Base-by-base conservation (phyloP, 306 rosid species). In the Pterocarpus macrocarpus region DNA sequence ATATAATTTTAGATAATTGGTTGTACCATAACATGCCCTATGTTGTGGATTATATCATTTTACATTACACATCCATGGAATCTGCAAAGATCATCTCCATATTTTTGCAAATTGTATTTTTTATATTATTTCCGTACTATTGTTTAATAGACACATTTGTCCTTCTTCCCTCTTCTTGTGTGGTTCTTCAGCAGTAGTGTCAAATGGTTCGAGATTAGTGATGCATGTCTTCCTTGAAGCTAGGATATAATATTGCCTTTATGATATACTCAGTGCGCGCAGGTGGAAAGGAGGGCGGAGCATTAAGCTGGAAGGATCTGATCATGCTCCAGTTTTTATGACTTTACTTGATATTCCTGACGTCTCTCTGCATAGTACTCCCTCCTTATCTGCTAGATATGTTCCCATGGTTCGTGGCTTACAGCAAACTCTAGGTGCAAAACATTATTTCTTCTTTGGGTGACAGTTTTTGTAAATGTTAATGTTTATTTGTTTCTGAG, bases 241-340 rank as follows among this genome's bases (percentile, higher is more conserved):
- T 63, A 61, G 44, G 65, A 66, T 43, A 17, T 53, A 76, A 73
- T 73, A 69, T 80, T 77, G 67, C 36, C 61, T 56, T 75, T 71
- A 62, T 64, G 73, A 52, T 80, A 43, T 45, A 52, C 73, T 33
- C 85, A 87, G 90, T 73, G 68, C 73, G 43, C 81, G 41, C 82
- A 86, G 94, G 81, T 91, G 98, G 98, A 95, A 95, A 82, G 98
- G 83, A 83, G 94, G 93, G 56, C 91, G 75, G 65, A 88, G 87
- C 75, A 32, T 84, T 77, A 95, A 91, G 80, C 88, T 94, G 50
- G 97, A 95, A 90, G 98, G 98, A 67, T 95, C 99, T 43, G 98
- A 95, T 85, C 99, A 95, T 86, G 99, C 99, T 80, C 98, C 99
- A 3, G 96, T 95, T 87, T 89, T 62, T 82, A 43, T 87, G 63